These are phyloP conservation scores for Mycena albidolilacea DNA, from an alignment of 768 basidiomycete species.

Conservation along the genomic window DNA sequence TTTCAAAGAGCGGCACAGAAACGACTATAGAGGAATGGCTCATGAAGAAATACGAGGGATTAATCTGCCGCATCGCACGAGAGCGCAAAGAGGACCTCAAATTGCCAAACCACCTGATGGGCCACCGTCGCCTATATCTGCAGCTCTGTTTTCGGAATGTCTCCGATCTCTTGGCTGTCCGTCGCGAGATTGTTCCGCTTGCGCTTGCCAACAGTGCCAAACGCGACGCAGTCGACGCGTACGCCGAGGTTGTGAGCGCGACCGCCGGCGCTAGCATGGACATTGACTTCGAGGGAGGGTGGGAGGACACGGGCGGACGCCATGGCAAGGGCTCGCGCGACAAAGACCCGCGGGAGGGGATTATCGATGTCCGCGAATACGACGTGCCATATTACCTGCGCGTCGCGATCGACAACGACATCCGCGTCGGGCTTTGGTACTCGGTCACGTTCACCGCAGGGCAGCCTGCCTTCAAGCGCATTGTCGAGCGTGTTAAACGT, in stretches of 20 bases:
- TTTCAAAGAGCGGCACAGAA: conserved; percentile 82
- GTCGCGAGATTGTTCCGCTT: conserved; percentile 91
- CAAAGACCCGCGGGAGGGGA: conserved; percentile 89
- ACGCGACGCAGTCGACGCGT: conserved; percentile 95
- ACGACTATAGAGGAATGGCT: conserved; percentile 96
- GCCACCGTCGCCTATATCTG: conserved; percentile 91
- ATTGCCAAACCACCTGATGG: conserved; percentile 96
- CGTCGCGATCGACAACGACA: conserved; percentile 98
- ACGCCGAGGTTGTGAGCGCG: conserved; percentile 94
- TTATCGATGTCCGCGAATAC: conserved; percentile 95
- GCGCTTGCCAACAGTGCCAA: conserved; percentile 93
- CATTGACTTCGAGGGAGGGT: conserved; percentile 79
- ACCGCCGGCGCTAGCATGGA: conserved; percentile 78
- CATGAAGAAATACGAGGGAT: conserved; percentile 92
- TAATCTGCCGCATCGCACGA: conserved; percentile 83
- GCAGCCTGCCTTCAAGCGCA: conserved; percentile 77
- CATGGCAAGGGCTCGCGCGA: conserved; percentile 61
- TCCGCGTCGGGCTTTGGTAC: conserved; percentile 99
- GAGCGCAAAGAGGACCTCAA: conserved; percentile 95
- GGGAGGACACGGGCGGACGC: conserved; percentile 60
- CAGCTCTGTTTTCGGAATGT: conserved; percentile 94
- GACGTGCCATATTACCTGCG: conserved; percentile 98
- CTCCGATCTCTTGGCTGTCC: conserved; percentile 89
- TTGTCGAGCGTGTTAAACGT: conserved; percentile 93
- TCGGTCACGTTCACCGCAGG: conserved; percentile 87